A percentile compares a stretch with the other conserved stretches of the same genome.
These are phyloP conservation scores for Parietichytrium sp. DNA, from an alignment of 108 stramenopile species.

Conservation along the genomic window DNA sequence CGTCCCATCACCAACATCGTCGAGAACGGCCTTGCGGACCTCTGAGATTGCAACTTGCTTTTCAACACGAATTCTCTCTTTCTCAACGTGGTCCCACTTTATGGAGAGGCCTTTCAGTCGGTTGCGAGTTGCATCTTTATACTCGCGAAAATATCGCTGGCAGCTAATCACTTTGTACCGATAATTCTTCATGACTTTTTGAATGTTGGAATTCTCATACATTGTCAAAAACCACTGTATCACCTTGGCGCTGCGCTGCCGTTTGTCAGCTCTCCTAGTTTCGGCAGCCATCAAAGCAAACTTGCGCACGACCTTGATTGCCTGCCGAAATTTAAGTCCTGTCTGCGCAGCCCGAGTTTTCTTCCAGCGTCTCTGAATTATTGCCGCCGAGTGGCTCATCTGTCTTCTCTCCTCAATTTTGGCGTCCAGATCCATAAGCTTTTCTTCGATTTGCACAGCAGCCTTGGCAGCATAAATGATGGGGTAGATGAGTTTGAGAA, in stretches of 20 bases:
- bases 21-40: neutral
- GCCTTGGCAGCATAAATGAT: neutral
- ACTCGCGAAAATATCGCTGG: slow-evolving; percentile 7
- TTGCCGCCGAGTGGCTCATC: neutral
- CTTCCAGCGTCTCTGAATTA: slow-evolving; percentile 36
- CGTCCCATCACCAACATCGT: too few relatives aligned
- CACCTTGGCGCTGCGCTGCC: neutral
- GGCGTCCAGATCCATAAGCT: neutral
- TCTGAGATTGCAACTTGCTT: neutral
- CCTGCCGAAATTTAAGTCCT: neutral
- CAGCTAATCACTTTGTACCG: slow-evolving; percentile 9
- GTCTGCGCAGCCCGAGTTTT: neutral
- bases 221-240: slow-evolving; percentile 5
- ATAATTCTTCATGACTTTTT: slow-evolving; percentile 25
- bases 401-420: neutral
- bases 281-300: neutral
- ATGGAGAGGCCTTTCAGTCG: neutral
- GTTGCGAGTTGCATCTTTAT: neutral
- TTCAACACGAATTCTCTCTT: neutral
- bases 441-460: neutral
- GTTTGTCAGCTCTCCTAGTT: neutral
- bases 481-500: neutral
- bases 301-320: neutral
- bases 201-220: slow-evolving; percentile 21
- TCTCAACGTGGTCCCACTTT: neutral